Base-by-base conservation (phyloP, 2,329 filamentous ascomycete genomes). In the Xylariaceae sp. region DNA sequence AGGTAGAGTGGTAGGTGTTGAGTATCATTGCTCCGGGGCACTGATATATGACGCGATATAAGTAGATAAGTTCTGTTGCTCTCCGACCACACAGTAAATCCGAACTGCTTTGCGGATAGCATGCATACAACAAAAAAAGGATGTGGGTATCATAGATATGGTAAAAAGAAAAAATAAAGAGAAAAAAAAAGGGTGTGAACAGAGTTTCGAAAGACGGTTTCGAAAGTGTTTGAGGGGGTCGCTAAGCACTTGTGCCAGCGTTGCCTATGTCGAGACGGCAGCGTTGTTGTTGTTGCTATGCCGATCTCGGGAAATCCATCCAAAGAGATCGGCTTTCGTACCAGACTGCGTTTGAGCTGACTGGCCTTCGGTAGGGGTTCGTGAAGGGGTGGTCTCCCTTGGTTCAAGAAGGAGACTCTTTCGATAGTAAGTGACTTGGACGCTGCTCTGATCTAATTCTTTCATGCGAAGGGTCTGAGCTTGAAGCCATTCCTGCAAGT, bases 401-500 rank as follows among this genome's bases (percentile, higher is more conserved):
- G 92, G 92, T 72, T 97, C 92, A 23, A 96, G 81, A 34, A 92
- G 76, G 50, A 96, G 79, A 61, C 90, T 95, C 70, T 93, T 91
- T 65, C 92, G 86, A 73, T 96, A 95, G 72, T 85, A 83, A 45
- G 74, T 79, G 61, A 84, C 79, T 70, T 85, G 82, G n/a, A 82
- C 79, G 53, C 83, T 85, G 67, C 78, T 72, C 68, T 78, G 71
- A 67, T 81, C 76, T 64, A 77, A 68, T 60, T 85, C 82, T 10
- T 89, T 88, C 51, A 97, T 90, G 34, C 88, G 85, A 51, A 84
- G 78, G 54, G 97, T 86, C 73, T 97, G 89, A 18, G 85, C 82
- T 63, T 92, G 85, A 73, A 99, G 85, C 93, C 93, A 99, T 23
- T 93, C 88, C 72, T 97, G 93, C 72, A 99, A 82, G 68, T 97